Evolutionary conservation across 2,329 filamentous ascomycete genomes (phyloP), one percentile per base, ranked within the genome.

Genomic region (Harringtonia lauricola): DNA sequence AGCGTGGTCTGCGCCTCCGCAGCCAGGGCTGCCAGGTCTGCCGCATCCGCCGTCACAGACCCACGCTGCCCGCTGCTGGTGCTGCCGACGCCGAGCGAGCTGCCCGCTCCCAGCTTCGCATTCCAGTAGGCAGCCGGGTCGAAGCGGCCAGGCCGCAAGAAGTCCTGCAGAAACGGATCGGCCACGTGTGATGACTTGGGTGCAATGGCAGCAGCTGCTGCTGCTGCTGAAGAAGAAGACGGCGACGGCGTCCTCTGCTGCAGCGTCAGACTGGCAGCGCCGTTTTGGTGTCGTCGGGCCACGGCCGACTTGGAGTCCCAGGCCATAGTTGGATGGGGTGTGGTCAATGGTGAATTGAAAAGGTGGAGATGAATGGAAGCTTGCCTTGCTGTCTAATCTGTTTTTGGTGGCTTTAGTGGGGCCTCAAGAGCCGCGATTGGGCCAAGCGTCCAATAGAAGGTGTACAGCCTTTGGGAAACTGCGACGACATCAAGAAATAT

Each of bases 91-190:
- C 7, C 12, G 9, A 4, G n/a, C 5, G 22, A 12, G 2, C 22
- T 12, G 9, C 15, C 28, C 8, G 29, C n/a, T n/a, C 33, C 9
- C 1, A 96, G 70, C 1, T 76, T 75, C 47, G 79, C 68, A 63
- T 96, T 96, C 55, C 96, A 78, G 61, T 88, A 95, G 39, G 84
- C 79, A 50, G 83, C 83, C 4, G 89, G 75, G 60, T 95, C 86
- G 63, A 96, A 96, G 36, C 74, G 7, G 24, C 24, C 95, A 6
- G 82, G 71, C 40, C 78, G 70, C 31, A 90, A 71, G 61, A 95
- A 95, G 44, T 83, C 79, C 45, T 77, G 76, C 3, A 94, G 72
- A 43, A 79, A 76, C 13, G 80, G 74, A 57, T 94, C 87, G 48
- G 81, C 66, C 31, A 86, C 72, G 59, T 89, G 78, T 43, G 69